Base-by-base conservation (phyloP, 768 basidiomycete genomes). In the Termitomyces sp. region DNA sequence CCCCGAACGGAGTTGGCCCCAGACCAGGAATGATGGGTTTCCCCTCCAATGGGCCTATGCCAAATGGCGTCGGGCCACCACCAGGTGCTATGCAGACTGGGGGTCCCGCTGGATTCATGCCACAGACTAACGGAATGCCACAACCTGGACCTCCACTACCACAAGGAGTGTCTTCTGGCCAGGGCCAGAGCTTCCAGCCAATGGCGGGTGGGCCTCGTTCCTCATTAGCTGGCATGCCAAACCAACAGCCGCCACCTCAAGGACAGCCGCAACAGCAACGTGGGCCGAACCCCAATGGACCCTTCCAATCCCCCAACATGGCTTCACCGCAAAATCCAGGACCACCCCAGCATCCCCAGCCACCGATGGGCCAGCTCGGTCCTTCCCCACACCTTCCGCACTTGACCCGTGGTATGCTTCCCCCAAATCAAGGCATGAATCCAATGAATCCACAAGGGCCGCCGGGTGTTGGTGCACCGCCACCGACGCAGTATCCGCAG, bases 221-320 rank as follows among this genome's bases (percentile, higher is more conserved):
- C 17, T 61, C 61, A 47, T 31, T 67, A 25, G 66, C 64, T 42
- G 67, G 65, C 15, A 72, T 68, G 56, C 69, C 60, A 52, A 65
- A 67, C 65, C 34, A 49, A 25, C 57, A 54, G 38, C 65, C 55
- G 8, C 65, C 60, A 15, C 64, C 63, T 17, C 66, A 65, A 47
- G 67, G 68, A 45, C 64, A 31, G 3, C 57, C 52, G 38, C 73
- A 69, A 59, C 76, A 69, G 46, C 81, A 79, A 62, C 81, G 81
- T 29, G 72, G 68, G 3, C 75, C 79, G 20, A 83, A 83, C 57
- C 74, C 79, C 20, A 82, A 82, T 58, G 84, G 81, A 14, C 81
- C 83, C 9, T 89, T 85, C 70, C 85, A 81, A 46, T 88, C 86
- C 25, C 88, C 88, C 4, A 86, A 82, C 2, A 86, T 89, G 72